These are phyloP conservation scores for Vaucheria bursata DNA, from an alignment of 352 stramenopile genomes.

Conservation along the genomic window DNA sequence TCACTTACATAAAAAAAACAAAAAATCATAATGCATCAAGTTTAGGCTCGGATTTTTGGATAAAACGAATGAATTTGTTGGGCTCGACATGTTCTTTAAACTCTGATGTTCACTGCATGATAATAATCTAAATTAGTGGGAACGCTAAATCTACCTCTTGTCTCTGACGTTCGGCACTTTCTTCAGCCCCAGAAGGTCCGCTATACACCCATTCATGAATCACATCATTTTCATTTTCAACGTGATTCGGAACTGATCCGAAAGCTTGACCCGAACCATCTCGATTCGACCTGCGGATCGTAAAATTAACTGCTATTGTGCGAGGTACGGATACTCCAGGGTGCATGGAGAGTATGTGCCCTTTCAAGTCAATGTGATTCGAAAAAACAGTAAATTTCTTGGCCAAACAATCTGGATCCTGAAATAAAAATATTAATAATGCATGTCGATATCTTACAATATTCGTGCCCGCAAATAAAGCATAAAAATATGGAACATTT, in stretches of 20 bases:
- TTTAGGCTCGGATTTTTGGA: too few relatives aligned
- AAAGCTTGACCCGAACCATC: slow-evolving; percentile 31
- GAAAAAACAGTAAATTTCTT: slow-evolving; percentile 80
- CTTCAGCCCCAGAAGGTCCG: slow-evolving; percentile 5
- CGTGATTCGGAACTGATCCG: neutral
- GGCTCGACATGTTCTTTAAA: too few relatives aligned
- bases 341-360: slow-evolving; percentile 66
- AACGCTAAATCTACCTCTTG: too few relatives aligned
- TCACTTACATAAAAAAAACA: too few relatives aligned
- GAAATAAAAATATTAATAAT: neutral
- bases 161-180: neutral
- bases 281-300: slow-evolving; percentile 27
- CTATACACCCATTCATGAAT: slow-evolving; percentile 10
- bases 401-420: slow-evolving; percentile 64
- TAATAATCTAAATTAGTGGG: too few relatives aligned
- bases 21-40: too few relatives aligned
- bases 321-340: slow-evolving; percentile 41
- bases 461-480: too few relatives aligned
- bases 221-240: neutral
- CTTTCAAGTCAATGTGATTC: slow-evolving; percentile 69
- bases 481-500: too few relatives aligned
- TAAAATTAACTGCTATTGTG: slow-evolving; percentile 44
- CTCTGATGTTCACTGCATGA: too few relatives aligned
- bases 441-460: too few relatives aligned
- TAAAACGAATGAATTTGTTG: too few relatives aligned